Base-by-base conservation (phyloP, 2,329 filamentous ascomycete species). In the Pyricularia pennisetigena region DNA sequence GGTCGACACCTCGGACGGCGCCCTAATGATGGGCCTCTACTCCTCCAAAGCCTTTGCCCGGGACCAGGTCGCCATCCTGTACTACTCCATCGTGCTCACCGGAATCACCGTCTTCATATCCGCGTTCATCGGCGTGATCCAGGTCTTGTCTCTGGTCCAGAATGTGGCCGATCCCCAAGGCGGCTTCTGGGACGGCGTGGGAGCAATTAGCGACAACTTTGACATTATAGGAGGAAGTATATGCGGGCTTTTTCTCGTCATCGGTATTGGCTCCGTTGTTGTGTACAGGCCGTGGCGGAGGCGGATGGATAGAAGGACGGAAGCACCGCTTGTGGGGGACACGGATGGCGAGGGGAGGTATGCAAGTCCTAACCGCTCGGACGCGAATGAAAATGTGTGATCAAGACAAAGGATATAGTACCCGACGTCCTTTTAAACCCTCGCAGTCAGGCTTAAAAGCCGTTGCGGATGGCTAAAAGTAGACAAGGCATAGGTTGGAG, bases 11-110 rank as follows among this genome's bases (percentile, higher is more conserved):
- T 90, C 89, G 0, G 95, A 98, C 73, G 94, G 94, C 29, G 94
- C 95, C 0, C 83, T 97, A 23, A 98, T 98, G 94, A 94, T 97
- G 87, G 89, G 90, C 0, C 82, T 98, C 0, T 98, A 99, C 78
- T 93, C 94, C 0, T 91, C 90, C 59, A 92, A 86, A 70, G 83
- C 90, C 30, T 89, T 96, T 64, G 88, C 92, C 0, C 83, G 90
- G 69, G 94, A 98, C 74, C 85, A 86, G 0, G 87, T 98, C 23
- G 93, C 94, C 0, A 94, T 97, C 64, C 80, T 97, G 1, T 98
- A 98, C 79, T 98, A 97, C 79, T 96, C 93, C 12, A 91, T 94
- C 72, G 90, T 97, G 0, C 83, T 97, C 30, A 97, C 93, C 0
- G 87, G 85, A 3, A 87, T 97, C 67, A 97, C 93, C 0, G 90